phyloP scores from a whole-genome alignment of 192 early-diverging fungal genomes.

The Podochytrium sp. region DNA sequence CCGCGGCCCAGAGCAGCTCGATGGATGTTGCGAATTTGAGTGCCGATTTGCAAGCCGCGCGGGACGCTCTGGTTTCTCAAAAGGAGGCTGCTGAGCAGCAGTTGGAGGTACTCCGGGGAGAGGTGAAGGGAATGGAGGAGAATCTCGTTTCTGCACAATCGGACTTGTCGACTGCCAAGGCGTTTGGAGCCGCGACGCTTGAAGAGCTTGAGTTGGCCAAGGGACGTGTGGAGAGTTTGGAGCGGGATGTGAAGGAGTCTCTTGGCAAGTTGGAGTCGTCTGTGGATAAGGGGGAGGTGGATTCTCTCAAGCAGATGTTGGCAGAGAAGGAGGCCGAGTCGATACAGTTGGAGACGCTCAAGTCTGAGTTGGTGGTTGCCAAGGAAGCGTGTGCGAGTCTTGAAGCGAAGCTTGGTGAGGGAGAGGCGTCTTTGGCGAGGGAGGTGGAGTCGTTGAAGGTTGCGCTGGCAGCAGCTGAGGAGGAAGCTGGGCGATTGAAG shows the following conservation, averaged over 20 bases:
- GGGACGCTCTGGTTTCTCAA: not conserved
- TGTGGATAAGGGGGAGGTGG: not conserved
- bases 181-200: not conserved
- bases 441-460: conserved; percentile 1
- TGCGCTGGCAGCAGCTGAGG: not conserved
- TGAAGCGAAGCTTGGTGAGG: not conserved
- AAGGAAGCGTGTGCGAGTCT: not conserved
- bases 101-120: not conserved
- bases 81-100: conserved; percentile 1
- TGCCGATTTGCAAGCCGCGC: not conserved
- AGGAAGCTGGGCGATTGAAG: not conserved
- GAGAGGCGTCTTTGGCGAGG: not conserved
- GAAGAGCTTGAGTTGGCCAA: not conserved
- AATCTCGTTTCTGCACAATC: not conserved
- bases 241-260: not conserved
- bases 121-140: not conserved
- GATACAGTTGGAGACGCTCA: not conserved
- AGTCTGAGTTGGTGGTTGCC: not conserved
- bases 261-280: not conserved
- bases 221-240: not conserved
- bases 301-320: not conserved
- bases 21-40: not conserved
- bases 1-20: not conserved
- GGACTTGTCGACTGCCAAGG: not conserved
- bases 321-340: not conserved